phyloP scores from a whole-genome alignment of 1,139 yeast genomes.

The Saccharomyces hybrid region DNA sequence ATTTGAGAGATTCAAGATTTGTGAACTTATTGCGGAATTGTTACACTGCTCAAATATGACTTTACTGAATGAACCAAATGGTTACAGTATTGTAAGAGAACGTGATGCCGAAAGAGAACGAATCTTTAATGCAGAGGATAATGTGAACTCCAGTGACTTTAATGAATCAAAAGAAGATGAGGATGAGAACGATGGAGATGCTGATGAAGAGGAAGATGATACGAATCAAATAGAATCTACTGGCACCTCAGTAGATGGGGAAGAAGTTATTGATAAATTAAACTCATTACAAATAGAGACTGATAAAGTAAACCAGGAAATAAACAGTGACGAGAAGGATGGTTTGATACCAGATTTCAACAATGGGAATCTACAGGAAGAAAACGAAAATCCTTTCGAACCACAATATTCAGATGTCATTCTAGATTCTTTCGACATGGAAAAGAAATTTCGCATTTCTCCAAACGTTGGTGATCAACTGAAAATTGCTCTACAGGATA shows the following conservation, averaged over 20 bases:
- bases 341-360: constrained; percentile 6
- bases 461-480: constrained; percentile 88
- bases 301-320: background rate
- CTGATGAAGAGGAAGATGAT: no score
- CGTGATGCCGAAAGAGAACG: constrained; percentile 59
- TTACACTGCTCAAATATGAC: constrained; percentile 97
- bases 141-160: background rate
- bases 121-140: constrained; percentile 7
- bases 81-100: constrained; percentile 67
- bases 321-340: constrained; percentile 7
- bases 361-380: no score
- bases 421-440: constrained; percentile 24
- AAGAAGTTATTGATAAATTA: constrained; percentile 12
- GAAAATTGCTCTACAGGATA: constrained; percentile 79
- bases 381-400: no score
- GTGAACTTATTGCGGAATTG: constrained; percentile 91
- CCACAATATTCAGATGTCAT: no score
- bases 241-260: constrained; percentile 3
- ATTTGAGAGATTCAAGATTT: constrained; percentile 89
- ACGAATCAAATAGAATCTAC: constrained; percentile 3
- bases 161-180: constrained; percentile 2
- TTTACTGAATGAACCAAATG: constrained; percentile 73
- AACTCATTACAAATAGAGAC: constrained; percentile 14
- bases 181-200: background rate
- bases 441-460: constrained; percentile 37